These are phyloP conservation scores for Hanseniaspora singularis DNA, from an alignment of 805 yeast genomes.

Conservation along the genomic window DNA sequence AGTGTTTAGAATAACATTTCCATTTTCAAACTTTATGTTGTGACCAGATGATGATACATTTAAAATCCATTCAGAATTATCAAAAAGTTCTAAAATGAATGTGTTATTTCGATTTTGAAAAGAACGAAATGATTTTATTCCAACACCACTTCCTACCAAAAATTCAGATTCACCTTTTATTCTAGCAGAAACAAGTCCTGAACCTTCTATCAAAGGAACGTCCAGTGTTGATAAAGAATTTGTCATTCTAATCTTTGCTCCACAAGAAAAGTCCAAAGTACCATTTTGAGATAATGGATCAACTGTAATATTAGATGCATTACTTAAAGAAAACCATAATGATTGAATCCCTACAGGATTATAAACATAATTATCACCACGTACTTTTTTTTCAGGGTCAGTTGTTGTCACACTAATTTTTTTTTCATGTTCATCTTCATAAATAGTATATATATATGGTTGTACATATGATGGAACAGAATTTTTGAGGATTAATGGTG, in stretches of 20 bases:
- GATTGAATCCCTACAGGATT: conserved; percentile 9
- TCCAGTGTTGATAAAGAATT: no score
- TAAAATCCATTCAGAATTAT: not conserved
- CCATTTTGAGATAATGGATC: not conserved
- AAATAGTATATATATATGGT: conserved; percentile 24
- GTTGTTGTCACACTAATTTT: conserved; percentile 33
- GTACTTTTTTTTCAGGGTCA: not conserved
- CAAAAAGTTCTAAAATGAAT: not conserved
- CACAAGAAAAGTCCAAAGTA: not conserved
- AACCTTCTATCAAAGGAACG: conserved; percentile 3
- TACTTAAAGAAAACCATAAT: no score
- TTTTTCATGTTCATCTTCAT: conserved; percentile 30
- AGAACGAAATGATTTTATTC: conserved; percentile 1
- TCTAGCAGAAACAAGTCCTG: conserved; percentile 3
- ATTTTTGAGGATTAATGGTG: conserved; percentile 17
- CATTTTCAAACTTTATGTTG: not conserved
- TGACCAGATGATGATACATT: not conserved
- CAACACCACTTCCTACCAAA: conserved; percentile 1
- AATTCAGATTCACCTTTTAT: not conserved
- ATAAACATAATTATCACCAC: conserved; percentile 10
- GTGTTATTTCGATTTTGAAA: no score
- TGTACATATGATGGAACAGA: conserved; percentile 15
- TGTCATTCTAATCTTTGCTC: not conserved
- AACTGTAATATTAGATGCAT: not conserved
- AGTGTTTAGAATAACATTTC: not conserved